These are phyloP conservation scores for Naematelia encephala DNA, from an alignment of 768 basidiomycete genomes.

Conservation along the genomic window DNA sequence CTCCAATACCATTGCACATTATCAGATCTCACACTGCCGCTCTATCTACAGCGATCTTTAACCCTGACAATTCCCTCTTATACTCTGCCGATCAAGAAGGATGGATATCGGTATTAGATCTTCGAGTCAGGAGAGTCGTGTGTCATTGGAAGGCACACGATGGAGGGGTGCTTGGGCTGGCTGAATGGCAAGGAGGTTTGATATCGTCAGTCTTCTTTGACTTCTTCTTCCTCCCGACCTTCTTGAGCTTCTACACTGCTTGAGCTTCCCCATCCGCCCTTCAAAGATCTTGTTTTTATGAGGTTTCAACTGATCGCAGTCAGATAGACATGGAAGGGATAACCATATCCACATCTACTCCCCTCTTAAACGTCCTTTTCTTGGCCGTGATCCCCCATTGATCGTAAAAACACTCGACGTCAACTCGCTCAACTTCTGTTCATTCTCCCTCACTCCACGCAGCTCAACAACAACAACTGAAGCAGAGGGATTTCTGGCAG, in stretches of 20 bases:
- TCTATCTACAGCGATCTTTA: slow-evolving; percentile 62
- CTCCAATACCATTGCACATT: slow-evolving; percentile 62
- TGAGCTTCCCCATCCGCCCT: not conserved
- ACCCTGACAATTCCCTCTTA: slow-evolving; percentile 69
- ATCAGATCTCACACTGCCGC: slow-evolving; percentile 69
- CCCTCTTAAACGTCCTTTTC: slow-evolving; percentile 11
- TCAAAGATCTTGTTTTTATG: not conserved
- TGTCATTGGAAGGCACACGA: slow-evolving; percentile 74
- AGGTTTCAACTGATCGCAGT: not conserved
- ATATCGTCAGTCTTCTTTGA: slow-evolving; percentile 67
- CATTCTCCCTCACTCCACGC: slow-evolving; percentile 65
- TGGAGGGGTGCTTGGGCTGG: slow-evolving; percentile 70
- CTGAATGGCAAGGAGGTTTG: slow-evolving; percentile 66
- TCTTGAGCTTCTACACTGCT: not conserved
- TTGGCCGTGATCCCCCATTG: not conserved
- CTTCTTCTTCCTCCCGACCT: not conserved
- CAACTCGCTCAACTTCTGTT: slow-evolving; percentile 91
- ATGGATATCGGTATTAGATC: slow-evolving; percentile 70
- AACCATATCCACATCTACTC: slow-evolving; percentile 44
- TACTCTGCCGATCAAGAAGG: slow-evolving; percentile 85
- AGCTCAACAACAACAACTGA: too few species aligned
- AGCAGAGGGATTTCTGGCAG: slow-evolving; percentile 58
- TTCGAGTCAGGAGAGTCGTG: slow-evolving; percentile 69
- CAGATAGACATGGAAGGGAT: slow-evolving; percentile 46
- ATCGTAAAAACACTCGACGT: slow-evolving; percentile 73